These are phyloP conservation scores for Coniophora puteana DNA, from an alignment of 1,284 basidiomycete species.

Conservation along the genomic window DNA sequence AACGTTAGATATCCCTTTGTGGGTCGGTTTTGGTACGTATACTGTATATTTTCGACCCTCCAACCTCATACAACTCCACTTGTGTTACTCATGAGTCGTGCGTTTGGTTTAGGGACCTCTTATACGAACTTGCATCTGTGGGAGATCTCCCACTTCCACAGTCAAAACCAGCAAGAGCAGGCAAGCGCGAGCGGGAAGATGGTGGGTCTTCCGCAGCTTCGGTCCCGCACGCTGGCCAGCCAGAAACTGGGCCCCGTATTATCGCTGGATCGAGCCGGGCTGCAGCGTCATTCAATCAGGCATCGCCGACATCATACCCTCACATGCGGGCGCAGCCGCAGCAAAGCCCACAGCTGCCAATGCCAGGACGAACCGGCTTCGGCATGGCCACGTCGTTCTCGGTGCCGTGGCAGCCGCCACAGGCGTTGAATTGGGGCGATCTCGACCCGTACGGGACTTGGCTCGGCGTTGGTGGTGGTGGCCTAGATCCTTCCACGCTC, in stretches of 20 bases:
- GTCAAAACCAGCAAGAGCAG: conserved; percentile 39
- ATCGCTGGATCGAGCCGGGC: conserved; percentile 32
- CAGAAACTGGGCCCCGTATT: conserved; percentile 17
- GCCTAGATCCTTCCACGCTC: too few species aligned
- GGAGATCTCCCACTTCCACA: conserved; percentile 63
- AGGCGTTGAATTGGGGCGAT: too few species aligned
- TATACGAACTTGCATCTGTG: conserved; percentile 64
- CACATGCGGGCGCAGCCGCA: conserved; percentile 6
- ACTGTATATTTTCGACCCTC: background rate
- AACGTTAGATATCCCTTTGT: conserved; percentile 22
- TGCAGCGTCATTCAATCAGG: conserved; percentile 12
- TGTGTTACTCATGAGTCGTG: background rate
- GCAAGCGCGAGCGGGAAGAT: conserved; percentile 64
- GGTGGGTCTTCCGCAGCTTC: conserved; percentile 25
- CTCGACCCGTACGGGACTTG: too few species aligned
- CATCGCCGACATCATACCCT: conserved; percentile 1
- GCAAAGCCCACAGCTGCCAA: conserved; percentile 31
- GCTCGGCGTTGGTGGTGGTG: too few species aligned
- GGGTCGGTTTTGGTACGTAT: conserved; percentile 26
- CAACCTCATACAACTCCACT: background rate
- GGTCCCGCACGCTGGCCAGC: conserved; percentile 5
- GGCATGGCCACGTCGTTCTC: conserved; percentile 4
- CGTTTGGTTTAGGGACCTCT: conserved; percentile 49
- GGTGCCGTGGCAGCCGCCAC: conserved; percentile 20
- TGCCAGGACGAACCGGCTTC: conserved; percentile 37